Conservation (phyloP, 345 rosid species). For the Hibiscus mutabilis region DNA sequence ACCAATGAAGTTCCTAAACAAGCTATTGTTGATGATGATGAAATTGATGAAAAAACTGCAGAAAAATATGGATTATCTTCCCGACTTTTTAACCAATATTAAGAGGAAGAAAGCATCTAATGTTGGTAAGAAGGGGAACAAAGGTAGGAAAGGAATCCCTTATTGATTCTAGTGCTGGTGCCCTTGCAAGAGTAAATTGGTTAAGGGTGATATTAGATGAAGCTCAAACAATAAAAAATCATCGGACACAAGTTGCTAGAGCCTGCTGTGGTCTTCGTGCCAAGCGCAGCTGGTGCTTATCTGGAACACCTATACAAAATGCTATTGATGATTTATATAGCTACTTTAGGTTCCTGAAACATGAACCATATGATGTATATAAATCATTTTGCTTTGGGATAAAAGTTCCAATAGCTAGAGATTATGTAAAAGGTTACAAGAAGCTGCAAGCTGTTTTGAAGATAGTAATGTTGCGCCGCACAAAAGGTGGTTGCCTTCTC, state of each 20-base stretch:
- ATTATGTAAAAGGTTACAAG: slow-evolving; percentile 72
- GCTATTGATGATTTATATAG: slow-evolving; percentile 86
- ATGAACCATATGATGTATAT: slow-evolving; percentile 71
- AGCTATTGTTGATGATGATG: slow-evolving; percentile 69
- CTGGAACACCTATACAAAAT: slow-evolving; percentile 98
- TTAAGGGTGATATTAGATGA: slow-evolving; percentile 85
- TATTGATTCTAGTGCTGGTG: slow-evolving; percentile 54
- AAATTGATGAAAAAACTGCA: slow-evolving; percentile 53
- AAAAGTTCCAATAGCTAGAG: slow-evolving; percentile 68
- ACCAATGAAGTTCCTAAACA: slow-evolving; percentile 93
- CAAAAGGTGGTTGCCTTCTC: slow-evolving; percentile 59
- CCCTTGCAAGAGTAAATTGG: slow-evolving; percentile 87
- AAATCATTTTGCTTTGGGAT: slow-evolving; percentile 56
- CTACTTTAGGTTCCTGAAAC: slow-evolving; percentile 89
- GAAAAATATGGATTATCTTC: slow-evolving; percentile 60
- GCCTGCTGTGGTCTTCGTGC: slow-evolving; percentile 97
- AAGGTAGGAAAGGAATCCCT: slow-evolving; percentile 54
- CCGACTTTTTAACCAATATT: slow-evolving; percentile 47
- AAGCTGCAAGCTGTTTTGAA: slow-evolving; percentile 84
- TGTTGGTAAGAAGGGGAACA: slow-evolving; percentile 56
- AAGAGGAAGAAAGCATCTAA: slow-evolving; percentile 44
- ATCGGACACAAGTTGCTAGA: slow-evolving; percentile 93
- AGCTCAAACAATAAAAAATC: slow-evolving; percentile 97
- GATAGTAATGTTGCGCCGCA: slow-evolving; percentile 90
- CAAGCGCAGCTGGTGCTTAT: slow-evolving; percentile 93